A percentile compares a stretch with the other conserved stretches of the same genome.
phyloP scores from a whole-genome alignment of 768 basidiomycete genomes.

The Lactarius evosmus region DNA sequence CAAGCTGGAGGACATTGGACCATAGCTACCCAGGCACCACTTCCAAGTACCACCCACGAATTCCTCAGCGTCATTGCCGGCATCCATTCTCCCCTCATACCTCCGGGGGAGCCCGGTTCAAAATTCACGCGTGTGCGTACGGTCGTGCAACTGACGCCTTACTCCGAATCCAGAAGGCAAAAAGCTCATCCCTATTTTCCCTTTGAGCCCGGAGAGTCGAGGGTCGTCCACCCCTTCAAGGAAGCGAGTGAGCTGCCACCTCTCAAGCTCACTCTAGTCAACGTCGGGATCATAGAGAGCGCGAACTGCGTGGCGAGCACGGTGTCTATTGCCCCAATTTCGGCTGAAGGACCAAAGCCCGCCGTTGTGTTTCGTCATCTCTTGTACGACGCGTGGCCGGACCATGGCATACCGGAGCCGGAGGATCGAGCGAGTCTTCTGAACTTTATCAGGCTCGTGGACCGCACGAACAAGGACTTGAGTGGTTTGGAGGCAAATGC shows the following conservation, averaged over 20 bases:
- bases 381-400: conserved; percentile 77
- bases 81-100: conserved; percentile 43
- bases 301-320: conserved; percentile 62
- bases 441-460: conserved; percentile 61
- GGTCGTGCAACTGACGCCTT: conserved; percentile 77
- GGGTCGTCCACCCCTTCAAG: conserved; percentile 45
- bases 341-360: conserved; percentile 30
- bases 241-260: conserved; percentile 38
- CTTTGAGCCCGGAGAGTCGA: conserved; percentile 47
- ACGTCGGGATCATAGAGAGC: conserved; percentile 45
- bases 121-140: conserved; percentile 55
- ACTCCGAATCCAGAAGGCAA: conserved; percentile 61
- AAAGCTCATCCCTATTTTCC: conserved; percentile 85
- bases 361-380: conserved; percentile 63
- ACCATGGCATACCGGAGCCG: conserved; percentile 72
- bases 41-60: conserved; percentile 64
- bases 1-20: conserved; percentile 69
- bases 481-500: conserved; percentile 32
- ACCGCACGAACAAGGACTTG: conserved; percentile 53
- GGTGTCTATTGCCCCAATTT: conserved; percentile 49
- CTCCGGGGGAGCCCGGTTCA: conserved; percentile 27
- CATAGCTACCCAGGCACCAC: conserved; percentile 84
- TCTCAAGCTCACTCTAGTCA: conserved; percentile 57
- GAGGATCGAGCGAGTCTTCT: conserved; percentile 59
- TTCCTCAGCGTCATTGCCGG: conserved; percentile 64